These are phyloP conservation scores for Arthroderma sp. DNA, from an alignment of 2,329 filamentous ascomycete genomes.

Conservation along the genomic window DNA sequence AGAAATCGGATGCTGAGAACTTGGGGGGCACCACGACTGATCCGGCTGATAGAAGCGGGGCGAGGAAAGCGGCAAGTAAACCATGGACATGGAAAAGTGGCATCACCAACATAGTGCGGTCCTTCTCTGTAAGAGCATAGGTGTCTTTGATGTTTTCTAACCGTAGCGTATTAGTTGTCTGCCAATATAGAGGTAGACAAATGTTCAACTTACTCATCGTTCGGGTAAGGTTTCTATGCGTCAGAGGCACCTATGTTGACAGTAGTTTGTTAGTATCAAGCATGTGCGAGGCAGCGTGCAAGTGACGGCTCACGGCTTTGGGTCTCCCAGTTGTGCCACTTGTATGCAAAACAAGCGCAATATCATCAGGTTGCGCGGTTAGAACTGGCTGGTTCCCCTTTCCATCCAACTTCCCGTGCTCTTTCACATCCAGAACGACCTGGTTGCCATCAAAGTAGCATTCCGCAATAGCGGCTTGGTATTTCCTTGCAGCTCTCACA, in stretches of 20 bases:
- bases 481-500: slow-evolving; percentile 64
- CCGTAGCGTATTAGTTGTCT: slow-evolving; percentile 1
- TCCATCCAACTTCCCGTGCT: slow-evolving; percentile 51
- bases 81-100: slow-evolving; percentile 84
- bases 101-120: slow-evolving; percentile 80
- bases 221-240: slow-evolving; percentile 65
- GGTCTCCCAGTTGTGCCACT: slow-evolving; percentile 74
- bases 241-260: slow-evolving; percentile 51
- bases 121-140: slow-evolving; percentile 55
- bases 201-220: slow-evolving; percentile 53
- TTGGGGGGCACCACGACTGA: slow-evolving; percentile 65
- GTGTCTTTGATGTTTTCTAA: slow-evolving; percentile 63
- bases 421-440: slow-evolving; percentile 66
- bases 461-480: slow-evolving; percentile 73
- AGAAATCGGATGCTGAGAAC: slow-evolving; percentile 75
- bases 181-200: not conserved
- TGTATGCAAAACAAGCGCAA: slow-evolving; percentile 71
- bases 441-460: slow-evolving; percentile 64
- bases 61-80: slow-evolving; percentile 69
- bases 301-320: slow-evolving; percentile 51
- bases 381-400: slow-evolving; percentile 37
- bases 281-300: not conserved
- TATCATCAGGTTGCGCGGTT: slow-evolving; percentile 57
- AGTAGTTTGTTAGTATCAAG: slow-evolving; percentile 1
- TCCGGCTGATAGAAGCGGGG: slow-evolving; percentile 60